phyloP scores from a whole-genome alignment of 2,329 filamentous ascomycete species.

The Lasiodiplodia citricola region DNA sequence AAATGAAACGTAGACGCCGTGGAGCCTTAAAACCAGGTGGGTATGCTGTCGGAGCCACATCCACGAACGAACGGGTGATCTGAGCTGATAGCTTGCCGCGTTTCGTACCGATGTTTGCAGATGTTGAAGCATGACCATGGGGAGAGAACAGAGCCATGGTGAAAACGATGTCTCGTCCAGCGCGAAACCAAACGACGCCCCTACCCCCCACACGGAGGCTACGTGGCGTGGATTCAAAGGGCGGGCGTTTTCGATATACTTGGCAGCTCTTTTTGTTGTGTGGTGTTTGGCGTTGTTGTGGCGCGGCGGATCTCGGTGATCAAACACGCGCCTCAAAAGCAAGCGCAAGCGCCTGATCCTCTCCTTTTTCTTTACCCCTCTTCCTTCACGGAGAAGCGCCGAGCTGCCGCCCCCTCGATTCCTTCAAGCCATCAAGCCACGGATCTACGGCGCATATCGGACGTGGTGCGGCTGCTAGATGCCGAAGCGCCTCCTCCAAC shows the following conservation, averaged over 20 bases:
- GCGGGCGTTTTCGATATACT: background rate
- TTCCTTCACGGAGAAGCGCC: constrained; percentile 15
- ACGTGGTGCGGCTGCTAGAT: background rate
- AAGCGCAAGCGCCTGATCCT: background rate
- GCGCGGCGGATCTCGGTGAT: constrained; percentile 25
- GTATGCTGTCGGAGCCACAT: background rate
- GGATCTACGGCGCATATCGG: constrained; percentile 7
- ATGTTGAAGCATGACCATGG: background rate
- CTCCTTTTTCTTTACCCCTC: background rate
- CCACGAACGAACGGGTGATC: background rate
- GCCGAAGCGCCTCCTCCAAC: constrained; percentile 11
- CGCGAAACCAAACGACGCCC: background rate
- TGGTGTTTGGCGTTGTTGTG: constrained; percentile 6
- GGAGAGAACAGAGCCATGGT: background rate
- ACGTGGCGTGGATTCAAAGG: background rate
- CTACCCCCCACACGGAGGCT: background rate
- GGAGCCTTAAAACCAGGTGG: constrained; percentile 3
- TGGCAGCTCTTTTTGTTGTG: background rate
- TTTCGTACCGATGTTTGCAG: background rate
- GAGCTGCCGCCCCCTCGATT: background rate
- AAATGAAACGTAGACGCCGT: background rate
- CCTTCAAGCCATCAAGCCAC: constrained; percentile 6
- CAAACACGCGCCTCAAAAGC: constrained; percentile 12
- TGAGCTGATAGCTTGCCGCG: background rate
- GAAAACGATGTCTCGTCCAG: background rate